Evolutionary conservation across 805 yeast genomes (phyloP), one percentile per base, ranked within the genome.

Genomic region (Kazachstania psychrophila): DNA sequence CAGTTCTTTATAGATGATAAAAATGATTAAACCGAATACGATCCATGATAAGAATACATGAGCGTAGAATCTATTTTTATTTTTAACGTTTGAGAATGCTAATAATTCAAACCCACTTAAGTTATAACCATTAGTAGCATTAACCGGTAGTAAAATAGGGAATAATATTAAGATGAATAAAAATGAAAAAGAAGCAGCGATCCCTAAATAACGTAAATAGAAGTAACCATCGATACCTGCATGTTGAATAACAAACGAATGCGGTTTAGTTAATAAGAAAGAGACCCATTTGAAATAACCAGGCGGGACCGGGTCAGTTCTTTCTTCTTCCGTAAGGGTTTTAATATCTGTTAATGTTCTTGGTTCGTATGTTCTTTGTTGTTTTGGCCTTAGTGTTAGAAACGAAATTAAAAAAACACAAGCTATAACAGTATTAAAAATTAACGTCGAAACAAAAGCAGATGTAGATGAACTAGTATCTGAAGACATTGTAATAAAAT

Each of bases 321-420:
- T 61, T 45, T 73, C 69, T 9, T 69, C 70, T 25, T 65, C 73
- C 5, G 49, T 49, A 3, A 54, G 36, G 0, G 62, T 54, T 18
- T 47, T 38, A 8, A 65, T 42, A 18, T 58, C 61, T 64, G 41
- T 41, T 20, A 75, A 61, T 1, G 84, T 65, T 49, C 89, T 78
- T 15, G 96, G 95, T 45, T 86, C 79, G 57, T 92, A 89, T 23
- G 86, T 79, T 36, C 87, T 66, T 49, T 69, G 73, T 57, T 78
- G 70, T 46, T 64, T 71, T 32, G 79, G 69, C 46, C 96, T 67
- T 37, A 92, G 52, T 1, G 73, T 18, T 9, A 86, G 47, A 59
- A 89, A 92, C 9, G 71, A 61, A 0, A 61, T 41, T 3, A 78
- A 62, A 49, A 85, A 82, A n/a, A 69, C 56, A 45, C 73, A 70